A percentile compares a stretch with the other conserved stretches of the same genome.
Evolutionary conservation across 129 eudicot genomes (phyloP).

Genomic region (Kitagawia praeruptora): DNA sequence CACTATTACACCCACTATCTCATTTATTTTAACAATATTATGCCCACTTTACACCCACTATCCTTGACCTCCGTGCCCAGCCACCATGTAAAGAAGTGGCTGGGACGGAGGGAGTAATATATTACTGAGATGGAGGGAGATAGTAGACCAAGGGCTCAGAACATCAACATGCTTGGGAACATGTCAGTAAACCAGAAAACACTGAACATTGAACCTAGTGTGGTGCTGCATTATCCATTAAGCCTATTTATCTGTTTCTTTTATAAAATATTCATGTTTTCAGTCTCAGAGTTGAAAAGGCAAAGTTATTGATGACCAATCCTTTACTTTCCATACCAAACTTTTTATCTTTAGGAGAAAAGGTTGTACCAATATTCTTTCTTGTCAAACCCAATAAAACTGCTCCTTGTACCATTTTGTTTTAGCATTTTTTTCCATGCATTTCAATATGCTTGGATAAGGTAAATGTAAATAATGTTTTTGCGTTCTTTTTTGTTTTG

Average conservation of each 20-base stretch:
- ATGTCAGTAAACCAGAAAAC: neutral
- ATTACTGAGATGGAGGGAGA: neutral
- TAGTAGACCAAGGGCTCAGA: neutral
- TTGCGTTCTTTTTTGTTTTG: too few relatives aligned
- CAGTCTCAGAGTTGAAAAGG: neutral
- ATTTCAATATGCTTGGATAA: too few relatives aligned
- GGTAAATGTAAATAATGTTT: too few relatives aligned
- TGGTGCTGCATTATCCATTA: neutral
- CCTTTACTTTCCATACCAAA: neutral
- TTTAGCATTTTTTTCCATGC: too few relatives aligned
- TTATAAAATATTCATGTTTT: too few relatives aligned
- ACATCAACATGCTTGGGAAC: neutral
- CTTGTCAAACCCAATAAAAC: neutral
- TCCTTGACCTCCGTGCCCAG: too few relatives aligned
- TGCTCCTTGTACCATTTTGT: neutral
- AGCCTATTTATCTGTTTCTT: neutral
- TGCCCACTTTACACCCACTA: too few relatives aligned
- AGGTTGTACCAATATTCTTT: neutral
- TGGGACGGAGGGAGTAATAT: too few relatives aligned
- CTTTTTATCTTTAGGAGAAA: neutral
- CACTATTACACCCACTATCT: too few relatives aligned
- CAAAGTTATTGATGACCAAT: neutral
- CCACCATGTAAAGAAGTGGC: too few relatives aligned
- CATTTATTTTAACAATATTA: too few relatives aligned
- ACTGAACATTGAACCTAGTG: slow-evolving; percentile 3